A percentile compares a stretch with the other conserved stretches of the same genome.
phyloP scores from a whole-genome alignment of 352 stramenopile genomes.

The Pythium volutum region DNA sequence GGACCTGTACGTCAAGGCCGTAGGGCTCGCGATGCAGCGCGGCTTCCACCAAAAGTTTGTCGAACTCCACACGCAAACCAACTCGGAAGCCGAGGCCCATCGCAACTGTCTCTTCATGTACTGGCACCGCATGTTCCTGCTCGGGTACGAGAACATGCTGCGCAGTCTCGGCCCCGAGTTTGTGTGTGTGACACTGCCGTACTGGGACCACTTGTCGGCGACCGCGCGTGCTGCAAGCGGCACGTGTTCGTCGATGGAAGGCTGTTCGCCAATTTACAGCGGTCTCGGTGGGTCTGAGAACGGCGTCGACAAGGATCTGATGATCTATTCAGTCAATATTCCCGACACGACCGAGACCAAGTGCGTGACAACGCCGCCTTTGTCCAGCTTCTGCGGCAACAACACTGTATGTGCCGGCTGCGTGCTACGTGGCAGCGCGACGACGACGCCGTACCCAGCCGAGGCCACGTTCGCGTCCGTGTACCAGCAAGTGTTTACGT shows the following conservation, averaged over 20 bases:
- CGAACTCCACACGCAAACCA: conserved; percentile 47
- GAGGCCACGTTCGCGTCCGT: conserved; percentile 19
- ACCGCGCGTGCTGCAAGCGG: conserved; percentile 39
- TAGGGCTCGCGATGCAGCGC: conserved; percentile 44
- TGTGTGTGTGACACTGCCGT: conserved; percentile 69
- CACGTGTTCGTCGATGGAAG: conserved; percentile 41
- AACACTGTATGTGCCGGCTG: conserved; percentile 20
- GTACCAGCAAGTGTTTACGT: conserved; percentile 29
- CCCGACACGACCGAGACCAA: background rate
- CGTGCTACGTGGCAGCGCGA: conserved; percentile 9
- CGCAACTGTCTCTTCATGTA: conserved; percentile 55
- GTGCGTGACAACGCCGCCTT: conserved; percentile 17
- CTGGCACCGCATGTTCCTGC: conserved; percentile 67
- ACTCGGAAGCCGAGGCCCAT: conserved; percentile 39
- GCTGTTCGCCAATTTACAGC: too few relatives aligned
- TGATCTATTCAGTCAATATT: conserved; percentile 15
- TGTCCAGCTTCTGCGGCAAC: conserved; percentile 21
- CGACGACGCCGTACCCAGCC: conserved; percentile 4
- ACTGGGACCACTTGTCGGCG: conserved; percentile 78
- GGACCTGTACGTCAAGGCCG: conserved; percentile 60
- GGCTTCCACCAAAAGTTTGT: conserved; percentile 57
- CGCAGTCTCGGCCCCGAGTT: conserved; percentile 54
- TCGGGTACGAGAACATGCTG: conserved; percentile 78
- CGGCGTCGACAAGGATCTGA: conserved; percentile 1
- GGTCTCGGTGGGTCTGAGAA: too few relatives aligned